Base-by-base conservation (phyloP, 768 basidiomycete genomes). In the Suillus tomentosus region DNA sequence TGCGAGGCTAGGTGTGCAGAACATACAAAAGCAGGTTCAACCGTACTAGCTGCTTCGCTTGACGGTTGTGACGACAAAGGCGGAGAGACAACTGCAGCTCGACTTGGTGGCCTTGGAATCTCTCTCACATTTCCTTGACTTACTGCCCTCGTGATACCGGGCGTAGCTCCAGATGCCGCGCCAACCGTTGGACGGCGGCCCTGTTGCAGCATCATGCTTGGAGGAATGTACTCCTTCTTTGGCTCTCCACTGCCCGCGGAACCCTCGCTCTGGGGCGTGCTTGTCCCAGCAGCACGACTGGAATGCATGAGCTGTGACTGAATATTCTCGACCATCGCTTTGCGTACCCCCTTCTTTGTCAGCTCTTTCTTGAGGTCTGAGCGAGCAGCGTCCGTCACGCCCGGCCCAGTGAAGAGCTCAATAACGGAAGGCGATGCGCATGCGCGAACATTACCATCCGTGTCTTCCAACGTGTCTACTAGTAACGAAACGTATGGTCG, bases 341-440 rank as follows among this genome's bases (percentile, higher is more conserved):
- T 96, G 40, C 94, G 85, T 50, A 97, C 92, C 48, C 85, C 85
- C 74, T 92, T 93, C 79, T 90, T 94, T 2, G 83, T 75, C 82
- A 99, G 83, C 73, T 94, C 91, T 72, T 94, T 95, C 82, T 97
- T 98, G 61, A 99, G 81, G 74, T 99, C 96, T 5, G 95, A 87
- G 60, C 93, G 88, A 3, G 97, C 97, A 9, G 87, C 88, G 72
- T 96, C 90, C 3, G 89, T 87, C 15, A 94, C 93, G 5, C 85
- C 86, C 0, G 90, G 84, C 17, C 92, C 92, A 1, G 93, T 88
- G 72, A 98, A 96, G 62, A 99, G 81, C 67, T 90, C 87, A 17
- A 97, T 84, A 64, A 94, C 84, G 1, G 93, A 88, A 68, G 86
- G 84, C 57, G 89, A 86, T 9, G 96, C 90, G 72, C 88, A 89